Conservation (phyloP, 208 protist species). For the Naegleria fowleri region DNA sequence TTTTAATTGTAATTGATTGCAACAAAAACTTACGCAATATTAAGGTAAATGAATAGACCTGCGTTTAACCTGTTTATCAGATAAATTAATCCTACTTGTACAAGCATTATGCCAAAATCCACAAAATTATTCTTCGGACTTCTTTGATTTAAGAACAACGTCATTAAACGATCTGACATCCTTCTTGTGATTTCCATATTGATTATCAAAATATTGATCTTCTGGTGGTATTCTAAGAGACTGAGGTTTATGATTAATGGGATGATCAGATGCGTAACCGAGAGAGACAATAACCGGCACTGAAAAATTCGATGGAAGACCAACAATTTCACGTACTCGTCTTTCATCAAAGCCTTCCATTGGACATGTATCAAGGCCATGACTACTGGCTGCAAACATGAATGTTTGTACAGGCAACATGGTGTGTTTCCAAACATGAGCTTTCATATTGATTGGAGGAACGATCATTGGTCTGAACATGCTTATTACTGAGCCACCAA, state of each 20-base stretch:
- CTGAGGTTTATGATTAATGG: neutral
- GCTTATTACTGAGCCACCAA: neutral
- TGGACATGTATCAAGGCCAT: constrained; percentile 59
- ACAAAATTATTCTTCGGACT: neutral
- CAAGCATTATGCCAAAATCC: no score
- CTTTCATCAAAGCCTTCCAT: constrained; percentile 76
- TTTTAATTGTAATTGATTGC: no score
- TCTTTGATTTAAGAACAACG: neutral
- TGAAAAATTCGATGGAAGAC: constrained; percentile 59
- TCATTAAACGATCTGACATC: neutral
- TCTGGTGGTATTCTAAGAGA: neutral
- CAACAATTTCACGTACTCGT: constrained; percentile 56
- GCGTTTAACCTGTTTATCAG: no score
- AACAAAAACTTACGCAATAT: no score
- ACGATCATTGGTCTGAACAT: constrained; percentile 52
- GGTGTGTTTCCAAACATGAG: constrained; percentile 74
- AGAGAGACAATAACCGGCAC: constrained; percentile 67
- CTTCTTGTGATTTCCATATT: neutral
- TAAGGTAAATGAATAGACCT: no score
- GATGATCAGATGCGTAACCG: constrained; percentile 45
- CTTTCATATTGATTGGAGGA: constrained; percentile 56
- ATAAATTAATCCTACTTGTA: neutral
- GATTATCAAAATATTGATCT: neutral
- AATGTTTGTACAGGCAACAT: constrained; percentile 73
- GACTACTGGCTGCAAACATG: constrained; percentile 56